Evolutionary conservation across 1,284 basidiomycete genomes (phyloP).

Genomic region (Volvariella surrecta): DNA sequence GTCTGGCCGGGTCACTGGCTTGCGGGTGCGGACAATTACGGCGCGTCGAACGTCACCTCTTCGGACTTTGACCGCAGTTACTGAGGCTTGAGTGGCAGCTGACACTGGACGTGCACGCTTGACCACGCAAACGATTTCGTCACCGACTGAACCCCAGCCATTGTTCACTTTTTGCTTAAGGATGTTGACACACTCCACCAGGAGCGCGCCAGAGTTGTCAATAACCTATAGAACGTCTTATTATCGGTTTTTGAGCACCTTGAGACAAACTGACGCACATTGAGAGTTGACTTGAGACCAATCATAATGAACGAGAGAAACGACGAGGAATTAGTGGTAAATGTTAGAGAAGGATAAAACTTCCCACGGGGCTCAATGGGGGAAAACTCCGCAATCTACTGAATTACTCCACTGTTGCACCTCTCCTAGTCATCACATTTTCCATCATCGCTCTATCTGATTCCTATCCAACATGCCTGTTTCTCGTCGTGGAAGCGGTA

Average conservation of each 20-base stretch:
- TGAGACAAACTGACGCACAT: conserved; percentile 37
- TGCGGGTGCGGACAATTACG: conserved; percentile 89
- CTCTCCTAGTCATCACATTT: conserved; percentile 11
- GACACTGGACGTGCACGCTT: conserved; percentile 86
- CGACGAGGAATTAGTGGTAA: conserved; percentile 9
- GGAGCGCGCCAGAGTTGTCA: conserved; percentile 96
- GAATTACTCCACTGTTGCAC: conserved; percentile 3
- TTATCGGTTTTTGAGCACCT: conserved; percentile 2
- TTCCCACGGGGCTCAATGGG: conserved; percentile 14
- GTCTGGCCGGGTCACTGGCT: conserved; percentile 78
- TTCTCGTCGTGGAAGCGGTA: conserved; percentile 70
- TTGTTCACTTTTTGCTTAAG: conserved; percentile 93
- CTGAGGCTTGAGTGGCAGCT: conserved; percentile 47
- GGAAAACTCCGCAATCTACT: conserved; percentile 2
- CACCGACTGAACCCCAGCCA: conserved; percentile 77
- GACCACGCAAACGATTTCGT: conserved; percentile 97
- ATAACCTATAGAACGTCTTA: conserved; percentile 56
- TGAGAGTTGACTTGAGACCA: conserved; percentile 86
- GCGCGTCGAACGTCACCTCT: conserved; percentile 92
- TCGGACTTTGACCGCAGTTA: conserved; percentile 76
- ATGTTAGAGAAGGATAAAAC: conserved; percentile 9
- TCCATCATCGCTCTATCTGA: conserved; percentile 8
- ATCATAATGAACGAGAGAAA: conserved; percentile 51
- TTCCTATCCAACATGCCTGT: conserved; percentile 37
- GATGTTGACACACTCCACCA: conserved; percentile 96